These are phyloP conservation scores for Carex myosuroides DNA, from an alignment of 176 grass and related monocot genomes.

Conservation along the genomic window DNA sequence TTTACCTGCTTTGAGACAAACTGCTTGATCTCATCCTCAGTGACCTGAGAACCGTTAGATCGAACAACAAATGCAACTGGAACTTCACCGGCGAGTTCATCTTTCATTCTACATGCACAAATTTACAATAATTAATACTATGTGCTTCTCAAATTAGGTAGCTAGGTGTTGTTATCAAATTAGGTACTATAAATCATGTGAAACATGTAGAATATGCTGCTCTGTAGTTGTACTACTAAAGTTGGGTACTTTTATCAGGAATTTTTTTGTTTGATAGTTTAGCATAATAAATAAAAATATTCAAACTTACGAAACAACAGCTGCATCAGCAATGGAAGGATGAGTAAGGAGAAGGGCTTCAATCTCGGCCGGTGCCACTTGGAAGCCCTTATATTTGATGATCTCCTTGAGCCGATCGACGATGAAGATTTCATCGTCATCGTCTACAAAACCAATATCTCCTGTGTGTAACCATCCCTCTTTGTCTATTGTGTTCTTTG, in stretches of 20 bases:
- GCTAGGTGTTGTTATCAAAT: not conserved
- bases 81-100: slow-evolving; percentile 72
- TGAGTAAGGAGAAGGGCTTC: slow-evolving; percentile 85
- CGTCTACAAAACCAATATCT: slow-evolving; percentile 78
- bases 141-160: not conserved
- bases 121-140: not conserved
- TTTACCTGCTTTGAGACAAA: slow-evolving; percentile 82
- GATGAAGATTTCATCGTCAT: slow-evolving; percentile 85
- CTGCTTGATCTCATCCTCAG: slow-evolving; percentile 79
- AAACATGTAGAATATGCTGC: not conserved
- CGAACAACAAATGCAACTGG: slow-evolving; percentile 83
- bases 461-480: slow-evolving; percentile 90
- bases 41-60: slow-evolving; percentile 60
- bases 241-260: not conserved
- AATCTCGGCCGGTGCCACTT: slow-evolving; percentile 85
- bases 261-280: not conserved
- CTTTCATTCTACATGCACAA: slow-evolving; percentile 61
- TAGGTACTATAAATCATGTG: not conserved
- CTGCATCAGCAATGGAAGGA: slow-evolving; percentile 68
- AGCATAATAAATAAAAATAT: not conserved
- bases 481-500: slow-evolving; percentile 80
- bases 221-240: not conserved
- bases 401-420: slow-evolving; percentile 96
- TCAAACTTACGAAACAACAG: slow-evolving; percentile 74
- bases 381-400: slow-evolving; percentile 94